Conservation (phyloP, 2,329 filamentous ascomycete species). For the Penicillium glabrum region DNA sequence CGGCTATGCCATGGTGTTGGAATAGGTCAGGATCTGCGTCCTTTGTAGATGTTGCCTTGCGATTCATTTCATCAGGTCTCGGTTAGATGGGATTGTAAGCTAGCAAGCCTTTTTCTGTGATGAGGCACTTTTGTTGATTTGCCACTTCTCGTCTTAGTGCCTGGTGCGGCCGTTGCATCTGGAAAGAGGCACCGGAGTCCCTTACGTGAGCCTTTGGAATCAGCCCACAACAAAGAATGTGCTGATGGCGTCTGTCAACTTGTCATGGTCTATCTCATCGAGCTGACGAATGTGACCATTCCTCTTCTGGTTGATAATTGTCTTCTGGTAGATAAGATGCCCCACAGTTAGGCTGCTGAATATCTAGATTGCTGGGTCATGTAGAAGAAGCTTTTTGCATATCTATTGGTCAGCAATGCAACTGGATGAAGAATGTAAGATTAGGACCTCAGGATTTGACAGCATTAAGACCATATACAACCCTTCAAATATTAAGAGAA, state of each 20-base stretch:
- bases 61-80: not conserved
- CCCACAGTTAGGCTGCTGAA: not conserved
- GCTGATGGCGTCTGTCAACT: not conserved
- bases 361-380: not conserved
- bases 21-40: conserved; percentile 1
- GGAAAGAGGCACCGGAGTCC: conserved; percentile 5
- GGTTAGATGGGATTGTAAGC: not conserved
- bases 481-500: not conserved
- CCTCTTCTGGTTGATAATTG: not conserved
- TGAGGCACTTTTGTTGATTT: not conserved
- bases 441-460: no score
- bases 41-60: not conserved
- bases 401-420: not conserved
- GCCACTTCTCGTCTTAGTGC: conserved; percentile 1
- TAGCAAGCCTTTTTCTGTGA: conserved; percentile 2
- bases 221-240: not conserved
- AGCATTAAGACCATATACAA: not conserved
- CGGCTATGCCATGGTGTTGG: not conserved
- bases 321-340: not conserved
- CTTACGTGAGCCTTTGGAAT: conserved; percentile 3
- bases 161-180: conserved; percentile 17
- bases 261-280: conserved; percentile 1
- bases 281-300: conserved; percentile 4
- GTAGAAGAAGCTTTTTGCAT: not conserved
- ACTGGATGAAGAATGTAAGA: not conserved